Percentiles rank a stretch among this genome's conserved stretches.
These are phyloP conservation scores for Debaryomyces singareniensis DNA, from an alignment of 1,139 yeast genomes.

Conservation along the genomic window DNA sequence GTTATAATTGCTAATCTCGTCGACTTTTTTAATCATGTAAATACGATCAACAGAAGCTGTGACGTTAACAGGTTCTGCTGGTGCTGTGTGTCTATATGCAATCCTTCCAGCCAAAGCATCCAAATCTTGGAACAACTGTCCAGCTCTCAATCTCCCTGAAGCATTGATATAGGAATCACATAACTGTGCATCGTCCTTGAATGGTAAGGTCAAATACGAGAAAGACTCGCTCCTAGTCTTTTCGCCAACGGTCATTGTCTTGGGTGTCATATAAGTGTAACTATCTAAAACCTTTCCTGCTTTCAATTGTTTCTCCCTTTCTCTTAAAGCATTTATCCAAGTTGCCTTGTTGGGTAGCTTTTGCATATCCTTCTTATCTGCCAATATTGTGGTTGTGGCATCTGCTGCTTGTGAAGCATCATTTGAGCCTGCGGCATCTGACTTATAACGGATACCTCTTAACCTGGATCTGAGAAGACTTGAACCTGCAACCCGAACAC, in stretches of 20 bases:
- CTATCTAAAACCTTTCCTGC: conserved; percentile 71
- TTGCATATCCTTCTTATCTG: conserved; percentile 40
- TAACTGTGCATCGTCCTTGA: conserved; percentile 75
- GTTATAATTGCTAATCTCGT: conserved; percentile 68
- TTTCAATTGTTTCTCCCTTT: conserved; percentile 60
- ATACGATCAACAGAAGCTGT: conserved; percentile 93
- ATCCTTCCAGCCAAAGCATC: conserved; percentile 88
- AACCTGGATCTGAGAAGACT: conserved; percentile 1
- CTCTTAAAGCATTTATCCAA: conserved; percentile 80
- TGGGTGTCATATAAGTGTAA: conserved; percentile 65
- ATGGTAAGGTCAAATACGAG: conserved; percentile 67
- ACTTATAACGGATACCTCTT: conserved; percentile 25
- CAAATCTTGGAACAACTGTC: conserved; percentile 86
- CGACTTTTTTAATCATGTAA: conserved; percentile 79
- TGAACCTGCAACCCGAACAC: neutral
- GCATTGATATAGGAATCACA: conserved; percentile 87
- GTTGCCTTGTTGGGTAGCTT: conserved; percentile 54
- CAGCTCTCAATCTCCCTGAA: conserved; percentile 81
- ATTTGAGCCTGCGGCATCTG: conserved; percentile 33
- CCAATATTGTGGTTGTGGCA: conserved; percentile 57
- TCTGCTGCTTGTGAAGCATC: conserved; percentile 59
- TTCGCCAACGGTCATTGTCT: conserved; percentile 64
- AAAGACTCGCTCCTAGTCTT: conserved; percentile 74
- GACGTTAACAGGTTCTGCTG: conserved; percentile 88
- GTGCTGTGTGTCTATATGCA: conserved; percentile 80